phyloP scores from a whole-genome alignment of 352 stramenopile genomes.

The Saprolegnia diclina region DNA sequence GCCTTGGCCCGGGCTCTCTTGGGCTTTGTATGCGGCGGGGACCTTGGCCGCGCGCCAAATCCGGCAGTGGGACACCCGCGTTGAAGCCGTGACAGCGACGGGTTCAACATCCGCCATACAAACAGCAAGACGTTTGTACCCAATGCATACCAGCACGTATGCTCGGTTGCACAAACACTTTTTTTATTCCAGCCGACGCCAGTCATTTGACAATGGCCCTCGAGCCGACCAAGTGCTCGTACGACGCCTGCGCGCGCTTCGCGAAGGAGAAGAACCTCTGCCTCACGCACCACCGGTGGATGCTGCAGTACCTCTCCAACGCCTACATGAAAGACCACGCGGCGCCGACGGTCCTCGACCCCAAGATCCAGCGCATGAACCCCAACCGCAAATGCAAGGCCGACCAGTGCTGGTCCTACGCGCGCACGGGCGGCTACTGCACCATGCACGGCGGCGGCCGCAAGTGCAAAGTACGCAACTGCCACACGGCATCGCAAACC shows the following conservation, averaged over 20 bases:
- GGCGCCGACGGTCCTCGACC: constrained; percentile 11
- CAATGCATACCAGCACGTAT: neutral
- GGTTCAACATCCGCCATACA: neutral
- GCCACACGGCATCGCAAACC: constrained; percentile 24
- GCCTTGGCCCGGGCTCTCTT: no score
- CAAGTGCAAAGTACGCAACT: constrained; percentile 27
- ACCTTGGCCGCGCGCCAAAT: no score
- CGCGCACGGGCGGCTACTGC: constrained; percentile 24
- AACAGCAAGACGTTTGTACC: neutral
- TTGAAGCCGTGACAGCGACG: neutral
- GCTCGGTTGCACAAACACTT: neutral
- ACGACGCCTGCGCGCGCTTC: constrained; percentile 6
- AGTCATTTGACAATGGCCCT: no score
- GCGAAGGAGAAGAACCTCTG: constrained; percentile 13
- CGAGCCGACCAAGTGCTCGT: constrained; percentile 1
- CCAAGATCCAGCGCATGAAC: constrained; percentile 20
- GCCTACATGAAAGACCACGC: neutral
- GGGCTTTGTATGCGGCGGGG: no score
- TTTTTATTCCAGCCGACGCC: no score
- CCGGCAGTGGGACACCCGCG: neutral
- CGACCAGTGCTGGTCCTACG: constrained; percentile 23
- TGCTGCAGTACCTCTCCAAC: neutral
- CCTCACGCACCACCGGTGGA: constrained; percentile 12
- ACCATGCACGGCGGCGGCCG: constrained; percentile 25
- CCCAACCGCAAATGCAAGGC: constrained; percentile 27